Percentiles rank a stretch among this genome's conserved stretches.
These are phyloP conservation scores for peach (Prunus persica) DNA, from an alignment of 306 rosid species.

Conservation along the genomic window Prunus_persica_NCBIv2 NC_034009.1:24168501-24169000, in stretches of 20 bases:
- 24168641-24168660: no score
- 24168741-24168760: not conserved
- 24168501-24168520: no score
- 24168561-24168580: no score
- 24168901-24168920: conserved; percentile 77
- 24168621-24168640: no score
- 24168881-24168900: conserved; percentile 83
- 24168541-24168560: no score
- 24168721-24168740: not conserved
- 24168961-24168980: conserved; percentile 58
- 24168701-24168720: not conserved
- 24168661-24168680: no score
- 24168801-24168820: no score
- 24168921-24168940: conserved; percentile 84
- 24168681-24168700: not conserved
- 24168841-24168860: conserved; percentile 22
- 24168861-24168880: conserved; percentile 81
- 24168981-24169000: conserved; percentile 66
- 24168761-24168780: not conserved
- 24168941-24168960: conserved; percentile 95
- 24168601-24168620: no score
- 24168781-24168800: no score
- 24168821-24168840: not conserved
- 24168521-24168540: no score
- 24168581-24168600: no score